phyloP scores from a whole-genome alignment of 805 yeast genomes.

The Suhomyces kilbournensis region DNA sequence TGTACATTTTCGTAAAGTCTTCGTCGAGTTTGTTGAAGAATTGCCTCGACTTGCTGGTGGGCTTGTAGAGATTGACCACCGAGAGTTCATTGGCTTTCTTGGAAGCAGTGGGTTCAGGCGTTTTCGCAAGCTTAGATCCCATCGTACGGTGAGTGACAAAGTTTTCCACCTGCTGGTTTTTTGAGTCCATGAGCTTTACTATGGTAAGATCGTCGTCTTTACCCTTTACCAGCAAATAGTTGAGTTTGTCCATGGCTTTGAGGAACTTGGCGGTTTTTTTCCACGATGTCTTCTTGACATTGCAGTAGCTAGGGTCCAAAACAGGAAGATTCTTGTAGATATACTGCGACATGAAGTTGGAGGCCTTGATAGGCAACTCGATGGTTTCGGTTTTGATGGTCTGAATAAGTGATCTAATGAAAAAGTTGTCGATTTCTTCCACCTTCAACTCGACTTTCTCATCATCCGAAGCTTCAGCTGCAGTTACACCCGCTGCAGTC shows the following conservation, averaged over 20 bases:
- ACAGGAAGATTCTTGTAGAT: conserved; percentile 72
- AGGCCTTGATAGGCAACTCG: conserved; percentile 65
- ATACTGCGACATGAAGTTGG: conserved; percentile 70
- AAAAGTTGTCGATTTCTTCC: conserved; percentile 73
- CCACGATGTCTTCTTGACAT: conserved; percentile 81
- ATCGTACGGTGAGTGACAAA: conserved; percentile 61
- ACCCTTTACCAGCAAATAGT: conserved; percentile 69
- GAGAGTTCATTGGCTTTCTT: conserved; percentile 25
- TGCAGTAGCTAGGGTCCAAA: conserved; percentile 50
- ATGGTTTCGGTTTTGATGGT: conserved; percentile 57
- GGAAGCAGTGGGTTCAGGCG: conserved; percentile 19
- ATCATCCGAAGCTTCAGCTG: not conserved
- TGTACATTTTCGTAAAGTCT: conserved; percentile 43
- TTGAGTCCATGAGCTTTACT: conserved; percentile 45
- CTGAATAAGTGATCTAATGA: conserved; percentile 67
- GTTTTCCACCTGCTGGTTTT: conserved; percentile 47
- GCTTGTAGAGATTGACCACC: conserved; percentile 51
- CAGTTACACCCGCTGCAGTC: conserved; percentile 1
- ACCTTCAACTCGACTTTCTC: conserved; percentile 37
- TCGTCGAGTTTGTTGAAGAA: conserved; percentile 45
- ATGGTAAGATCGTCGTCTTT: conserved; percentile 78
- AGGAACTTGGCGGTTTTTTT: conserved; percentile 82
- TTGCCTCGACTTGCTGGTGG: conserved; percentile 47
- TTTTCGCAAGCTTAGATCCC: conserved; percentile 13
- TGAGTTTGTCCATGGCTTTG: conserved; percentile 80